Conservation (phyloP, 1,284 basidiomycete genomes). For the Marasmius sp. region DNA sequence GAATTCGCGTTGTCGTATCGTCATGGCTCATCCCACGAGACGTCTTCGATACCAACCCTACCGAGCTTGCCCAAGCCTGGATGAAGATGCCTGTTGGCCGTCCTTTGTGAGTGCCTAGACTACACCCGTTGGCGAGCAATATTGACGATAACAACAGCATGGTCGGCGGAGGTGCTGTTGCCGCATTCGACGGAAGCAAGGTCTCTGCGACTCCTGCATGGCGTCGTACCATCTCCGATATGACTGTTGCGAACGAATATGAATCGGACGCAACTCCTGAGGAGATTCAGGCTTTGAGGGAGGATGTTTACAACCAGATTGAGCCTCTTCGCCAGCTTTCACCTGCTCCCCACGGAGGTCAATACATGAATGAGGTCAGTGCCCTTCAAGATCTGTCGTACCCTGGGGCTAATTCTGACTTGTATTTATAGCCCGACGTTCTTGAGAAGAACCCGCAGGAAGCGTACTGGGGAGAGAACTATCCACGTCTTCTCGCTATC, state of each 20-base stretch:
- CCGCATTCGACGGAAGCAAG: neutral
- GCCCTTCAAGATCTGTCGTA: neutral
- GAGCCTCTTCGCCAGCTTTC: slow-evolving; percentile 2
- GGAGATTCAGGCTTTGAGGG: neutral
- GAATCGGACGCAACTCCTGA: neutral
- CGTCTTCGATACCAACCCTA: neutral
- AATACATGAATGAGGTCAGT: slow-evolving; percentile 9
- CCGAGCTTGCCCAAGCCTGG: neutral
- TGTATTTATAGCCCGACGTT: slow-evolving; percentile 1
- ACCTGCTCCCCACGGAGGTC: slow-evolving; percentile 7
- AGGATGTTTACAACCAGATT: slow-evolving; percentile 1
- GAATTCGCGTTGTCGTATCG: neutral
- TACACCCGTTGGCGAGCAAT: neutral
- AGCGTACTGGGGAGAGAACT: slow-evolving; percentile 5
- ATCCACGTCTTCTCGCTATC: slow-evolving; percentile 7
- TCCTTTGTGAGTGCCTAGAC: slow-evolving; percentile 2
- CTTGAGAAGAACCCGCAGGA: slow-evolving; percentile 3
- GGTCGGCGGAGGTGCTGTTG: slow-evolving; percentile 8
- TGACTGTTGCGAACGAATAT: neutral
- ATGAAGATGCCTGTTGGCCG: neutral
- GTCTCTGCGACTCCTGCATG: slow-evolving; percentile 7
- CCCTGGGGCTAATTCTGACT: neutral
- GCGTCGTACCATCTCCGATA: slow-evolving; percentile 5
- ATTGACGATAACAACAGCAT: slow-evolving; percentile 1
- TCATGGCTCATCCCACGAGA: slow-evolving; percentile 6